Base-by-base conservation (phyloP, 179 eudicot genomes). In the Spinacia oleracea region DNA sequence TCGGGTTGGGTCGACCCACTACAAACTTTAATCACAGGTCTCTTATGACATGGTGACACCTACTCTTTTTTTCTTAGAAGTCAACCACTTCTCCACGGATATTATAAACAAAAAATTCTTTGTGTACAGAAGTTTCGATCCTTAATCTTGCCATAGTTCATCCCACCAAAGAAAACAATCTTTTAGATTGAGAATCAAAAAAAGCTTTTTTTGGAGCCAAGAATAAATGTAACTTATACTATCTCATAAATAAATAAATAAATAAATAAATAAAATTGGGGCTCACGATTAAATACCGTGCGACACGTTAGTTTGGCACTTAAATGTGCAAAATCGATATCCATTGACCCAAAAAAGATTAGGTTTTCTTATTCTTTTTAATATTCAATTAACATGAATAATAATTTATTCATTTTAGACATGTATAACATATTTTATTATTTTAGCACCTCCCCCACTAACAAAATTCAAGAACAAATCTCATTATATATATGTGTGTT, bases 231-330 rank as follows among this genome's bases (percentile, higher is more conserved):
- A 7, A 53, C 43, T 12, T 16, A 60, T 62, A 29, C 27, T 5
- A 75, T 5, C 60, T 43, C 58, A 62, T 75, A 40, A 75, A n/a
- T n/a, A n/a, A n/a, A n/a, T n/a, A n/a, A n/a, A n/a, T n/a, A n/a
- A n/a, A n/a, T n/a, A n/a, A n/a, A n/a, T n/a, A n/a, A 70, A 60
- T 62, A 25, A 63, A 27, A 31, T 75, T 62, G 16, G 56, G 78
- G 58, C 29, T 64, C 60, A 76, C 11, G 45, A 4, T 46, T 1
- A 27, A 50, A 63, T 43, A 3, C 10, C 7, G 29, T 35, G n/a
- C 53, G 75, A 42, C 81, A 70, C 60, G 46, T 67, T 72, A 77
- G 65, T 69, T 77, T 55, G 74, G 34, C 73, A 67, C 46, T 42
- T 53, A 51, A 63, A 55, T 64, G 21, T 68, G 56, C 34, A 4